Percentiles rank a stretch among this genome's conserved stretches.
phyloP scores from a whole-genome alignment of 768 basidiomycete genomes.

The Boletus rubescentipes region DNA sequence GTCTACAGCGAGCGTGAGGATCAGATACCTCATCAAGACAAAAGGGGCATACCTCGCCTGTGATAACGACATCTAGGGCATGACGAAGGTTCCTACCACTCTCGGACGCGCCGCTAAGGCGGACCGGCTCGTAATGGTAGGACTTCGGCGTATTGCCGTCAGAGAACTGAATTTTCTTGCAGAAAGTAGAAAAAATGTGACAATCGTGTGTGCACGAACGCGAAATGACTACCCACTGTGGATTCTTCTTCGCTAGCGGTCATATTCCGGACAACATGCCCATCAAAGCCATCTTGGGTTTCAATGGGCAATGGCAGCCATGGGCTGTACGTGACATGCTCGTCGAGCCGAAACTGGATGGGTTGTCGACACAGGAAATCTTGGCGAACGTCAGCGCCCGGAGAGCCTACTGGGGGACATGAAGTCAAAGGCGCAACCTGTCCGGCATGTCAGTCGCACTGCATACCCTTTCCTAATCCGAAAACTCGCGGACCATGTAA shows the following conservation, averaged over 20 bases:
- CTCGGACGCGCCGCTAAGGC: constrained; percentile 28
- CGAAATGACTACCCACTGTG: constrained; percentile 23
- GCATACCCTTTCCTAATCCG: constrained; percentile 10
- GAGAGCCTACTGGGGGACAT: constrained; percentile 12
- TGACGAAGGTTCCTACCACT: constrained; percentile 28
- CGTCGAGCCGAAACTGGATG: constrained; percentile 49
- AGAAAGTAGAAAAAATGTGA: constrained; percentile 15
- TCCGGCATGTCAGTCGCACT: constrained; percentile 14
- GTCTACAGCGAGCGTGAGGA: constrained; percentile 44
- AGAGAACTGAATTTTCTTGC: constrained; percentile 27
- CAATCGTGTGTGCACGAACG: constrained; percentile 17
- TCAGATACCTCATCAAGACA: constrained; percentile 16
- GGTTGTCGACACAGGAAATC: constrained; percentile 47
- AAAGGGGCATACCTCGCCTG: constrained; percentile 32
- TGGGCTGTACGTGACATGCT: constrained; percentile 44
- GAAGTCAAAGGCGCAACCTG: constrained; percentile 30
- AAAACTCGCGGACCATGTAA: constrained; percentile 47
- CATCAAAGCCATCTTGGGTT: constrained; percentile 20
- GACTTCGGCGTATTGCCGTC: constrained; percentile 25
- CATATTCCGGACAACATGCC: constrained; percentile 22
- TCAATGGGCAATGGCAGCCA: constrained; percentile 34
- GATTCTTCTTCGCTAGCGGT: constrained; percentile 21
- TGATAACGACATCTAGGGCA: constrained; percentile 37
- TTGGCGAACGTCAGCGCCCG: constrained; percentile 10
- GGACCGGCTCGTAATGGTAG: constrained; percentile 33